Percentiles rank a stretch among this genome's conserved stretches.
Evolutionary conservation across 2,329 filamentous ascomycete species (phyloP).

Genomic region (Fusarium irregulare): DNA sequence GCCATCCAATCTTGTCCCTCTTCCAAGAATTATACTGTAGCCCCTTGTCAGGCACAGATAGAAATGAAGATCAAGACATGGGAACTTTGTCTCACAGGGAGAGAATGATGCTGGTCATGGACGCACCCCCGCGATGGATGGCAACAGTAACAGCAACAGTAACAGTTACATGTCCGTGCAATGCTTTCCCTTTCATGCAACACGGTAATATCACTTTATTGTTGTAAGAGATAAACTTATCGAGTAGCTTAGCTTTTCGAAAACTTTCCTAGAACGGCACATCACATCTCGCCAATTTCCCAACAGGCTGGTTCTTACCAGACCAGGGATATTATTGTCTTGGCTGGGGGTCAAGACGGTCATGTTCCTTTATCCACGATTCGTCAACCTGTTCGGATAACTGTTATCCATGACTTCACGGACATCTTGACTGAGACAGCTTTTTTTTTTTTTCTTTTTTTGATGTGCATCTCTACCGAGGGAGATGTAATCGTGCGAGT

Average conservation of each 20-base stretch:
- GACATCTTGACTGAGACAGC: not conserved
- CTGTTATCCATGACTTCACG: not conserved
- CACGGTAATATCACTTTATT: not conserved
- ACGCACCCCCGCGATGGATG: too few species aligned
- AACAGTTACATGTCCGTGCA: not conserved
- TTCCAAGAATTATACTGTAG: not conserved
- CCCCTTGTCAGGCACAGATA: not conserved
- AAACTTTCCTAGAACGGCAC: not conserved
- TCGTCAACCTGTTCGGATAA: slow-evolving; percentile 6
- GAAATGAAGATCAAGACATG: not conserved
- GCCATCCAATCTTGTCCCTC: not conserved
- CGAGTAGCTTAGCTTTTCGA: not conserved
- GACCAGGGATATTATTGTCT: not conserved
- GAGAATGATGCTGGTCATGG: not conserved
- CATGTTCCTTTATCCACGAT: slow-evolving; percentile 10
- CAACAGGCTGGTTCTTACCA: slow-evolving; percentile 34
- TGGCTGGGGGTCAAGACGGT: slow-evolving; percentile 12
- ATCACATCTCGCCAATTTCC: slow-evolving; percentile 35
- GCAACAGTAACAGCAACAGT: too few species aligned
- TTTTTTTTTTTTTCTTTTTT: not conserved
- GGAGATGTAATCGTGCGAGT: not conserved
- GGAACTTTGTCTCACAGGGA: slow-evolving; percentile 16
- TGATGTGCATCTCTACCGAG: not conserved
- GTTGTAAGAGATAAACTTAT: not conserved
- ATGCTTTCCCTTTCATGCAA: not conserved